Evolutionary conservation across 2,329 filamentous ascomycete species (phyloP).

Genomic region (Xylariaceae sp.): DNA sequence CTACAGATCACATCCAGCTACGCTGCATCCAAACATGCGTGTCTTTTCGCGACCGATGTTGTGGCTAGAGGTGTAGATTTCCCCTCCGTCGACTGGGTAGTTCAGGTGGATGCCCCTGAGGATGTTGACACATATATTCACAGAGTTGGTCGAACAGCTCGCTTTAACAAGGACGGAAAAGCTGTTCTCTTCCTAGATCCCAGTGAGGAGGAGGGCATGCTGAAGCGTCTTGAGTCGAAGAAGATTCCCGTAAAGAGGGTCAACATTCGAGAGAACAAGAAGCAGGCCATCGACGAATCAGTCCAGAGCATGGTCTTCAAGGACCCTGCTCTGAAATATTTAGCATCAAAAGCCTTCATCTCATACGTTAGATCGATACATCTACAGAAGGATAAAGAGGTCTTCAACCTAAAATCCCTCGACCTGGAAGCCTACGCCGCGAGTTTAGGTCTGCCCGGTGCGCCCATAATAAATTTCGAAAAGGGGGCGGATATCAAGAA

Average conservation of each 20-base stretch:
- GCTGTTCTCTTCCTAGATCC: slow-evolving; percentile 90
- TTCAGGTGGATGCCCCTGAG: slow-evolving; percentile 96
- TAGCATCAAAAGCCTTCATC: slow-evolving; percentile 93
- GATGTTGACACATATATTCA: slow-evolving; percentile 98
- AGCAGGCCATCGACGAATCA: slow-evolving; percentile 76
- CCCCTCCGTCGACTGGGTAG: slow-evolving; percentile 94
- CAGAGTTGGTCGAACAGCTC: slow-evolving; percentile 24
- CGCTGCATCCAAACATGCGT: slow-evolving; percentile 72
- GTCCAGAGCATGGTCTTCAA: slow-evolving; percentile 95
- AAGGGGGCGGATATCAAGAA: slow-evolving; percentile 85
- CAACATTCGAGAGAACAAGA: slow-evolving; percentile 83
- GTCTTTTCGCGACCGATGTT: slow-evolving; percentile 92
- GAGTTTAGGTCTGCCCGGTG: slow-evolving; percentile 82
- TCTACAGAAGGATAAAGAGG: slow-evolving; percentile 78
- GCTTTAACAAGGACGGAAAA: slow-evolving; percentile 76
- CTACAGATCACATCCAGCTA: slow-evolving; percentile 85
- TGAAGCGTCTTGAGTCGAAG: slow-evolving; percentile 77
- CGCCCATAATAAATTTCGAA: slow-evolving; percentile 87
- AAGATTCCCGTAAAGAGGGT: slow-evolving; percentile 85
- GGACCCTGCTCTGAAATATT: slow-evolving; percentile 86
- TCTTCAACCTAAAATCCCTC: slow-evolving; percentile 79
- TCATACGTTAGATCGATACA: slow-evolving; percentile 82
- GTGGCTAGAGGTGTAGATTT: slow-evolving; percentile 93
- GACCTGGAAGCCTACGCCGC: slow-evolving; percentile 80
- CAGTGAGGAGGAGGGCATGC: slow-evolving; percentile 87